Evolutionary conservation across 192 early-diverging fungal genomes (phyloP), one percentile per base, ranked within the genome.

Genomic region (Allomyces arbusculus): DNA sequence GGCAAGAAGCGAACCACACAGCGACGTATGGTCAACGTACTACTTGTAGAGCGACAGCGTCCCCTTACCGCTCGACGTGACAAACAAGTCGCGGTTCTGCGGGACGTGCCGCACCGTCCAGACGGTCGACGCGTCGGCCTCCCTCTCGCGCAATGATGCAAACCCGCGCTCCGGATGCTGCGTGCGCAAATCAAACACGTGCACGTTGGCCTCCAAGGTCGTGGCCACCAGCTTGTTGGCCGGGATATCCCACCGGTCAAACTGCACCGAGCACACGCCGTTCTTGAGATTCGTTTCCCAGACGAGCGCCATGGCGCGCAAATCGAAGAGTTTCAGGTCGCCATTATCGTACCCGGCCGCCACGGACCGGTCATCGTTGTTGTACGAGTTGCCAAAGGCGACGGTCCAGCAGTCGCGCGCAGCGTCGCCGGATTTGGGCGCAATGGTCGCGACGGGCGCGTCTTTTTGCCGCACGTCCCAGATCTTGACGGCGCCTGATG

Each of bases 291-390:
- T 84, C 24, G 83, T 84, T 67, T 84, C 80, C 81, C 83, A 89
- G 12, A 81, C 62, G 24, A 83, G 67, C 62, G 66, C 70, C 72
- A 82, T 81, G 61, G 72, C 68, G 12, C 76, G 64, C 24, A 88
- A 68, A 75, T 88, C 84, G 71, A 89, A 87, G 67, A 88, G 63
- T 66, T 84, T 82, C 2, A 89, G 72, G 68, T 85, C 82, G 12
- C 87, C 87, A 68, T 88, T 87, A 63, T 88, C 87, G 70, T 88
- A 89, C 16, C 87, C 87, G 10, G 82, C 79, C 23, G 78, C 77
- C 25, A 89, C 66, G 24, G 78, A 68, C 23, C 84, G 73, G 24
- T 84, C 84, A 40, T 75, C 66, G 63, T 82, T 78, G 62, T 78
- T 73, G 67, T 69, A 76, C 16, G 74, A 76, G 66, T 80, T 88